A percentile compares a stretch with the other conserved stretches of the same genome.
phyloP scores from a whole-genome alignment of 2,329 filamentous ascomycete genomes.

The Epichloe sibirici region DNA sequence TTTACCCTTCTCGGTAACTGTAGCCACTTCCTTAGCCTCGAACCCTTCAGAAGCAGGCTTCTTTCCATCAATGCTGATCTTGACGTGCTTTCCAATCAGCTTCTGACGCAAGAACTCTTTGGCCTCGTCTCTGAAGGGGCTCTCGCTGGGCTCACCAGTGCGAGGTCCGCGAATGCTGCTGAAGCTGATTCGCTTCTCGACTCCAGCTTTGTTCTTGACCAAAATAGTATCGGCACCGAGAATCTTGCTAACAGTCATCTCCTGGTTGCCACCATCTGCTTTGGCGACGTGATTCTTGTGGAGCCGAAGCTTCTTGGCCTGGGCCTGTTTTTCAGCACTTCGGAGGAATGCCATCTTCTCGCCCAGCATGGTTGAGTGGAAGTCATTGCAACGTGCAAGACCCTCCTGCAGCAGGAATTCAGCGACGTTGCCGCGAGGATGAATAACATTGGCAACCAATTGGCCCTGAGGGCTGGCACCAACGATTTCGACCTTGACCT shows the following conservation, averaged over 20 bases:
- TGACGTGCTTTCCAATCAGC: slow-evolving; percentile 91
- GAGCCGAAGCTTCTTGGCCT: slow-evolving; percentile 61
- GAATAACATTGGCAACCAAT: slow-evolving; percentile 75
- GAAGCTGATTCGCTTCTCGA: slow-evolving; percentile 80
- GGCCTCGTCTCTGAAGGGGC: slow-evolving; percentile 80
- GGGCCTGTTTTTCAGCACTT: slow-evolving; percentile 76
- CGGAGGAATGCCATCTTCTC: slow-evolving; percentile 76
- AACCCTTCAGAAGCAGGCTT: slow-evolving; percentile 83
- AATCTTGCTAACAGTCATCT: slow-evolving; percentile 76
- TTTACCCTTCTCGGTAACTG: slow-evolving; percentile 69
- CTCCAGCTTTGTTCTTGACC: slow-evolving; percentile 70
- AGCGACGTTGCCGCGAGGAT: slow-evolving; percentile 86
- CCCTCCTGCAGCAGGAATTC: slow-evolving; percentile 83
- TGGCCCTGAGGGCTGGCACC: slow-evolving; percentile 84
- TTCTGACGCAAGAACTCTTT: slow-evolving; percentile 94
- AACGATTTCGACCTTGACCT: slow-evolving; percentile 69
- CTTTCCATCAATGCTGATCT: slow-evolving; percentile 77
- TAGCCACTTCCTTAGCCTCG: slow-evolving; percentile 89
- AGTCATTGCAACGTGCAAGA: slow-evolving; percentile 84
- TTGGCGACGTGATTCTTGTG: slow-evolving; percentile 74
- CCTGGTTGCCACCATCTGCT: slow-evolving; percentile 51
- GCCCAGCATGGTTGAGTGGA: slow-evolving; percentile 87
- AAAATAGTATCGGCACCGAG: slow-evolving; percentile 82
- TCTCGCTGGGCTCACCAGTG: slow-evolving; percentile 71
- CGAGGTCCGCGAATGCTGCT: slow-evolving; percentile 94